Evolutionary conservation across 2,329 filamentous ascomycete species (phyloP), one percentile per base, ranked within the genome.

Genomic region (Hansfordia pulvinata): DNA sequence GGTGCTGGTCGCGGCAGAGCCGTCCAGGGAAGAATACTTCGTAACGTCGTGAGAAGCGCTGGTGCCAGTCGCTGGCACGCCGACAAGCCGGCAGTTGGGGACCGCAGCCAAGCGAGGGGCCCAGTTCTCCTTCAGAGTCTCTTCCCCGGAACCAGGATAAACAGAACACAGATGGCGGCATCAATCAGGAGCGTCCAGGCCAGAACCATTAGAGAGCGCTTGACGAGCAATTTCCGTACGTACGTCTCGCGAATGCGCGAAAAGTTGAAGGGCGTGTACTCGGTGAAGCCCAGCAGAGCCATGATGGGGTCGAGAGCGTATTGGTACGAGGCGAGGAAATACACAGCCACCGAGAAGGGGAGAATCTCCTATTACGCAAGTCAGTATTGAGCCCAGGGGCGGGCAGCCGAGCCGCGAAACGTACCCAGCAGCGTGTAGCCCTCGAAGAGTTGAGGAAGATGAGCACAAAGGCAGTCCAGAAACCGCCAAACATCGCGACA

Each of bases 231-330:
- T 45, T 75, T 81, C 37, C 83, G 78, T 29, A 98, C 80, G 47
- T 90, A 98, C 0, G 85, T 82, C 53, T 98, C 90, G 29, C 81
- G 74, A 36, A 96, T 83, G 20, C 73, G 70, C 14, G 81, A 79
- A 60, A 92, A 94, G 52, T 76, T 81, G 64, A 94, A 86, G 26
- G 93, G 85, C 0, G 88, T 94, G 57, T 96, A 94, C 58, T 98
- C 92, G 59, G 86, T 94, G 51, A 76, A 78, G 19, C 88, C 86
- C n/a, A 81, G 52, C 12, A 96, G 65, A 4, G 85, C 90, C 51
- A 96, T 73, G 35, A 93, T 62, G 1, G 92, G 88, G 44, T 98
- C 90, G 27, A 98, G 72, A 37, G 84, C 85, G 57, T 96, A 98
- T 52, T 96, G 88, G 46, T 96, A 93, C 3, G 86, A 90, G 16